Base-by-base conservation (phyloP, 495 filamentous ascomycete species). In the Aspergillus baeticus region DNA sequence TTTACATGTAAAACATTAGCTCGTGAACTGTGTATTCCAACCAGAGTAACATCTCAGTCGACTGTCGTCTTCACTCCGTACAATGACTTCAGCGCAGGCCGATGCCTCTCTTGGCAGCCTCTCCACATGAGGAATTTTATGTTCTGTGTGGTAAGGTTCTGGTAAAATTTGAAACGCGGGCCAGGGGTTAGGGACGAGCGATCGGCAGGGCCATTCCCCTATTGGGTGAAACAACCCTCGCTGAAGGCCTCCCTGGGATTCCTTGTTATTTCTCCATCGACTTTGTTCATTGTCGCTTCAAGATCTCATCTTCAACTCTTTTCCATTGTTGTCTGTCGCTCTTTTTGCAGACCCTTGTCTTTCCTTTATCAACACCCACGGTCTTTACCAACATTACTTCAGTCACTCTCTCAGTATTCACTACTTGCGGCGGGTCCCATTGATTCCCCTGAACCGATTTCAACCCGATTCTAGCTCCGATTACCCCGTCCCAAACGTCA, bases 401-500 rank as follows among this genome's bases (percentile, higher is more conserved):
- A 58, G 62, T 70, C 66, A 52, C 57, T 65, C 66, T 61, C 65
- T 71, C 60, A 45, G 60, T 59, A 57, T 7, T 26, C 59, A 37
- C 54, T 51, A 33, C 23, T 39, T 36, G 55, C 43, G 10, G n/a
- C 23, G 34, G 22, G 34, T 26, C 34, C 34, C 47, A 47, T 49
- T 55, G 41, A 46, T 63, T 57, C 31, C 54, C 44, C 49, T 53
- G 43, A 51, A 33, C 42, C 29, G 14, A 37, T 14, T 42, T n/a
- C 10, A 35, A 23, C 6, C 17, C 15, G 17, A 11, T 35, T 6
- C 14, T 17, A 51, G 42, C n/a, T 26, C 36, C 53, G 2, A 58
- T 20, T 51, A 20, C 18, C 23, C 21, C 17, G 34, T 34, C 20
- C 44, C 41, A 22, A 42, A 56, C 57, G 42, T 49, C 64, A 69